Conservation (phyloP, 2,329 filamentous ascomycete species). For the Apiospora saccharicola region DNA sequence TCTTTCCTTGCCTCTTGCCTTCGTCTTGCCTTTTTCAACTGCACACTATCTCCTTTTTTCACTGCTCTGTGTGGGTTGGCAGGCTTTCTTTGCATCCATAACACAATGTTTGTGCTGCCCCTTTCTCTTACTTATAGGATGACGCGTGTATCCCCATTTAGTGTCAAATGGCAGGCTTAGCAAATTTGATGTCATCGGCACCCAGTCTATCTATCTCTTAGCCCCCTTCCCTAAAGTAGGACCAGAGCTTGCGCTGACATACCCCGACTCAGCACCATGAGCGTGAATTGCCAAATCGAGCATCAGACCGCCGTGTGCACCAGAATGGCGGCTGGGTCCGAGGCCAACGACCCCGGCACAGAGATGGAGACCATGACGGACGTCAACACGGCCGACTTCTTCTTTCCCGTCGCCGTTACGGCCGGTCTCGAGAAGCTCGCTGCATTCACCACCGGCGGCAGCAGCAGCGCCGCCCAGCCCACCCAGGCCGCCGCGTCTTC, state of each 20-base stretch:
- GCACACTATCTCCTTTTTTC: background rate
- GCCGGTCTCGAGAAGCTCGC: conserved; percentile 23
- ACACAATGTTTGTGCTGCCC: no score
- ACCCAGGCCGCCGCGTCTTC: background rate
- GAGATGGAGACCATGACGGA: conserved; percentile 21
- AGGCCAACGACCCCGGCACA: conserved; percentile 26
- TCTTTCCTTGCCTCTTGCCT: background rate
- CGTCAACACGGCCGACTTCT: conserved; percentile 22
- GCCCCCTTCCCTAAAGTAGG: background rate
- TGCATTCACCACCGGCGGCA: background rate
- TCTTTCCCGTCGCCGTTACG: conserved; percentile 26
- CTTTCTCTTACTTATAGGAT: background rate
- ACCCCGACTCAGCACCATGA: conserved; percentile 23
- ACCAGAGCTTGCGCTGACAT: background rate
- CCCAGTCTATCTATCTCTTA: background rate
- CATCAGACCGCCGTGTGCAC: conserved; percentile 26
- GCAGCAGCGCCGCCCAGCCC: background rate
- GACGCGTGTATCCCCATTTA: background rate
- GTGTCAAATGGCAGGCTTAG: background rate
- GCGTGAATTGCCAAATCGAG: conserved; percentile 20
- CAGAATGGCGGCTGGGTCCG: conserved; percentile 10
- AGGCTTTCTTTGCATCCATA: no score
- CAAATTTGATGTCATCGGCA: background rate
- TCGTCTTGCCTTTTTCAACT: background rate
- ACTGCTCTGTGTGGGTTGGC: no score